Base-by-base conservation (phyloP, 257 asterid species). In the Salvia hispanica region DNA sequence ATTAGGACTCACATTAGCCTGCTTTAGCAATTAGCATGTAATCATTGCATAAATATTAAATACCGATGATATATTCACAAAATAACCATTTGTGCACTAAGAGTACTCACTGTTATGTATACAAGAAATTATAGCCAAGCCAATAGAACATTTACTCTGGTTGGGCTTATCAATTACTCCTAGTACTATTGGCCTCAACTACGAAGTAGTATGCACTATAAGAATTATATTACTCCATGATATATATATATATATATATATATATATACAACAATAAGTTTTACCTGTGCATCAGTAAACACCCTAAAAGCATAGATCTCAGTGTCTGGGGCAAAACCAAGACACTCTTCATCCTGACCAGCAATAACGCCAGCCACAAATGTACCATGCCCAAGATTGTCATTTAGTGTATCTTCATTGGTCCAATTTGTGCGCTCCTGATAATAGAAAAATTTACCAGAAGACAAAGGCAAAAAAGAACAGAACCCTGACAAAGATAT, bases 341-440 rank as follows among this genome's bases (percentile, higher is more conserved):
- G 98, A 78, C 97, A 93, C 54, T 91, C 95, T 71, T 82, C 78
- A 83, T 93, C 95, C 77, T 90, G 92, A 74, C 99, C 94, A 70
- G 99, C 97, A 69, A 93, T 81, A 69, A 93, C 96, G 63, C 99
- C 99, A 69, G 99, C 99, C 69, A 93, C 99, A 81, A 93, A 93
- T 66, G 99, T 93, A 67, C 99, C 99, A 79, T 93, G 99, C 47
- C 99, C 99, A 72, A 93, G 99, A 88, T 88, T 91, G 84, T 94
- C 99, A 70, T 91, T 94, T 62, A 94, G 78, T 25, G 97, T 91
- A 81, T 91, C 89, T 76, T 94, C 99, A 72, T 89, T 86, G 77
- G 99, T 91, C 99, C 99, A 93, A 78, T 93, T 94, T 37, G 99
- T 94, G 66, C 99, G 95, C 79, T 94, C 97, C 96, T 91, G 83